These are phyloP conservation scores for Neobulgaria alba DNA, from an alignment of 2,329 filamentous ascomycete genomes.

Conservation along the genomic window DNA sequence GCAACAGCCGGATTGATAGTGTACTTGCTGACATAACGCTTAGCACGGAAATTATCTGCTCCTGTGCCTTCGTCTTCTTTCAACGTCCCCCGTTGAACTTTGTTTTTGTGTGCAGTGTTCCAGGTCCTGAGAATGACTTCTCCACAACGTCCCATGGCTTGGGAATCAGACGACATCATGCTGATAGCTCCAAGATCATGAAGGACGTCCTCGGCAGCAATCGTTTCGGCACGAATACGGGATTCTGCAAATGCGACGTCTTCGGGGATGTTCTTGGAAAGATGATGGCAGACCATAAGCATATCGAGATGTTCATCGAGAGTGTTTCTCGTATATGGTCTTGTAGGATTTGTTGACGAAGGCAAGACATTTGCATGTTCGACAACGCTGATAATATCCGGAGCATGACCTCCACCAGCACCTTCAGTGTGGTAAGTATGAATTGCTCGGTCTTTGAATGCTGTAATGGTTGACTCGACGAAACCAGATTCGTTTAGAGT, in stretches of 20 bases:
- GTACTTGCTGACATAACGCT: slow-evolving; percentile 90
- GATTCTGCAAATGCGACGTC: slow-evolving; percentile 93
- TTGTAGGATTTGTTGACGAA: slow-evolving; percentile 83
- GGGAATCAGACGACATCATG: slow-evolving; percentile 95
- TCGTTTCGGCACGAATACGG: slow-evolving; percentile 90
- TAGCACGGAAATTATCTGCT: slow-evolving; percentile 86
- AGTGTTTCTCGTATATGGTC: slow-evolving; percentile 85
- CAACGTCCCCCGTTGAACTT: slow-evolving; percentile 68
- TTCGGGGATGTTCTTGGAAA: slow-evolving; percentile 87
- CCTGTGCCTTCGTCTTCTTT: slow-evolving; percentile 69
- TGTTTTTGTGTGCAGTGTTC: slow-evolving; percentile 98
- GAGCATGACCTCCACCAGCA: slow-evolving; percentile 87
- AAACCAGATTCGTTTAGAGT: slow-evolving; percentile 97
- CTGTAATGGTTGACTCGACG: slow-evolving; percentile 80
- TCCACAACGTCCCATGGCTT: slow-evolving; percentile 94
- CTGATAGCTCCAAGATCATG: slow-evolving; percentile 92
- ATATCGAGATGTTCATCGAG: slow-evolving; percentile 96
- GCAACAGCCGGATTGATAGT: slow-evolving; percentile 89
- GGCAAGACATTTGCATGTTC: slow-evolving; percentile 84
- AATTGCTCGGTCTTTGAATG: slow-evolving; percentile 79
- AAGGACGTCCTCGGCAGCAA: slow-evolving; percentile 91
- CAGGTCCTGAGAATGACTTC: slow-evolving; percentile 90
- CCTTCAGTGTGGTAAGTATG: slow-evolving; percentile 98
- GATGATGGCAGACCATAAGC: slow-evolving; percentile 96
- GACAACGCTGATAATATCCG: slow-evolving; percentile 91